These are phyloP conservation scores for Diaporthe citrichinensis DNA, from an alignment of 2,329 filamentous ascomycete genomes.

Conservation along the genomic window DNA sequence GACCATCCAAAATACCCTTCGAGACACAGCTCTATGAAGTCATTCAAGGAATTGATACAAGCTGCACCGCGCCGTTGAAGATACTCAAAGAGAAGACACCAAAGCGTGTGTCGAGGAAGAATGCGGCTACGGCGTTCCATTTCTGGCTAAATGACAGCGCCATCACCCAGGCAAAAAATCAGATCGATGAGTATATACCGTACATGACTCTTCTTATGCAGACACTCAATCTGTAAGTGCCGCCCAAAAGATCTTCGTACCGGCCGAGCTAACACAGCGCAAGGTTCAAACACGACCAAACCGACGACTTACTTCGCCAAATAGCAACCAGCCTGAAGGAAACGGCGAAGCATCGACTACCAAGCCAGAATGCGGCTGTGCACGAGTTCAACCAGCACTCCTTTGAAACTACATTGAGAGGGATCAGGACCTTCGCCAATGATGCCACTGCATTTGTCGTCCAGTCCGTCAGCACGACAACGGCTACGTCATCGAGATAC, in stretches of 20 bases:
- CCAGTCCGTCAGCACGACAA: neutral
- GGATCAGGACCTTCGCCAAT: constrained; percentile 24
- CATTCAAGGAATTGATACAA: constrained; percentile 18
- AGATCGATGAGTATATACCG: constrained; percentile 29
- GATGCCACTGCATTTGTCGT: neutral
- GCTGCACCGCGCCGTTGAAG: constrained; percentile 16
- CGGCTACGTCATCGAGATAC: neutral
- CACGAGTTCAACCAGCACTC: constrained; percentile 19
- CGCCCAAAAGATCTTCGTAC: fast-evolving
- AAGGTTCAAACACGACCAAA: constrained; percentile 34
- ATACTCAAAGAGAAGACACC: neutral
- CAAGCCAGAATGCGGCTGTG: neutral
- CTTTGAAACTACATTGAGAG: neutral
- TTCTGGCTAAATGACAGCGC: constrained; percentile 18
- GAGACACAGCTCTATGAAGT: constrained; percentile 24
- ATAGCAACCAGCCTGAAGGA: constrained; percentile 9
- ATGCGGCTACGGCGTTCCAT: neutral
- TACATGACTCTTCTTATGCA: constrained; percentile 19
- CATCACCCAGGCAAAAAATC: constrained; percentile 20
- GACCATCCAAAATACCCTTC: constrained; percentile 3
- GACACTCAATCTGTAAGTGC: constrained; percentile 28
- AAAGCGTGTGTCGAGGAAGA: neutral
- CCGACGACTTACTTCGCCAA: neutral
- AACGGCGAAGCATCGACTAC: neutral
- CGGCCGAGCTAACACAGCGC: neutral